These are phyloP conservation scores for Mariannaea sp. DNA, from an alignment of 2,329 filamentous ascomycete genomes.

Conservation along the genomic window DNA sequence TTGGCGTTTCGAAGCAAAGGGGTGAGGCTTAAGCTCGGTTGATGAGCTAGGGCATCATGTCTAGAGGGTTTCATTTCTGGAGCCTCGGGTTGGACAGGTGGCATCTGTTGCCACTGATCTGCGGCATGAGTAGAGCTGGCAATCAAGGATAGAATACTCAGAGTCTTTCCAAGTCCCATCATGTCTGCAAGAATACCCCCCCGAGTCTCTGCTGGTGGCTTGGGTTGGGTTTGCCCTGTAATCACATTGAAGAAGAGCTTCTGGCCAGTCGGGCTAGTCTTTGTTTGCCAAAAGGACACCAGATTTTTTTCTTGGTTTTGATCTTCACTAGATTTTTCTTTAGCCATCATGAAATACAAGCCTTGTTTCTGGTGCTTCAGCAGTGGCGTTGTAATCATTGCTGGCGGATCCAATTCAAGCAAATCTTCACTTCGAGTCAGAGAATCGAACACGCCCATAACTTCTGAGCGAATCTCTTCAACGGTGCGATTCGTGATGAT, in stretches of 20 bases:
- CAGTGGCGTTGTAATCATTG: conserved; percentile 67
- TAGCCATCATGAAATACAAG: conserved; percentile 80
- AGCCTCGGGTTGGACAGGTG: conserved; percentile 55
- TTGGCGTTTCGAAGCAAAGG: conserved; percentile 69
- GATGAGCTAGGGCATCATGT: conserved; percentile 39
- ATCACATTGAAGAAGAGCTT: conserved; percentile 81
- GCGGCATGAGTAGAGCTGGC: conserved; percentile 68
- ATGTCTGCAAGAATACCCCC: conserved; percentile 82
- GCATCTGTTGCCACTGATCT: conserved; percentile 60
- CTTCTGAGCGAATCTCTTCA: conserved; percentile 85
- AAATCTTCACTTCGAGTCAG: conserved; percentile 77
- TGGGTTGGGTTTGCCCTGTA: conserved; percentile 67
- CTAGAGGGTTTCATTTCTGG: conserved; percentile 47
- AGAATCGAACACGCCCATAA: conserved; percentile 86
- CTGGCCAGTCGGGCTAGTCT: conserved; percentile 54
- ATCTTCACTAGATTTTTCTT: conserved; percentile 70
- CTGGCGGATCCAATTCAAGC: conserved; percentile 70
- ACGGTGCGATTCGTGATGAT: conserved; percentile 63
- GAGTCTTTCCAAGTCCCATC: conserved; percentile 87
- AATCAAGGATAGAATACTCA: conserved; percentile 83
- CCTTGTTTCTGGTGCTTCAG: conserved; percentile 90
- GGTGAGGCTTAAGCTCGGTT: conserved; percentile 54
- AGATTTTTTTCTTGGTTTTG: conserved; percentile 64
- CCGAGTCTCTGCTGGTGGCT: conserved; percentile 67
- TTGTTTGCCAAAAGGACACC: conserved; percentile 78